A percentile compares a stretch with the other conserved stretches of the same genome.
Evolutionary conservation across 139 green algal genomes (phyloP).

Genomic region (Haematococcus sp.): DNA sequence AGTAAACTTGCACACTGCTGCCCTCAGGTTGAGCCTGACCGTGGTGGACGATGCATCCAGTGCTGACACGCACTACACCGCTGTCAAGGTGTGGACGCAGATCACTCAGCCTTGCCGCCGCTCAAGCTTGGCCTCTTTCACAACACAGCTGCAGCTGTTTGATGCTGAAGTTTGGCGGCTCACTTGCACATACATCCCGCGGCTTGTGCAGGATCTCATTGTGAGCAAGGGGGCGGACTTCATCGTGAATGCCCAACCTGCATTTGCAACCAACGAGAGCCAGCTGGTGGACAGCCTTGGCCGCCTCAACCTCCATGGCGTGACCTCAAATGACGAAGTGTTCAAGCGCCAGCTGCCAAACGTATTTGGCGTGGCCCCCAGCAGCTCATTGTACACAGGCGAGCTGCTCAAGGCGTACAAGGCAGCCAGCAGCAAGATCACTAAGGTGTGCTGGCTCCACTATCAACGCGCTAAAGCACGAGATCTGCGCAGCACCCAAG

Average conservation of each 20-base stretch:
- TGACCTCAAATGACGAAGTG: constrained; percentile 3
- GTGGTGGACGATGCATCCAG: neutral
- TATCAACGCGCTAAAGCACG: too few species aligned
- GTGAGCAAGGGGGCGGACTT: neutral
- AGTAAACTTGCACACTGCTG: too few species aligned
- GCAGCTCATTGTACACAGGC: neutral
- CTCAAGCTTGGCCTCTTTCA: too few species aligned
- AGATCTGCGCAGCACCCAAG: too few species aligned
- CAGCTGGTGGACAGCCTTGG: neutral
- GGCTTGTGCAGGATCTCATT: neutral
- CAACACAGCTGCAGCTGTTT: too few species aligned
- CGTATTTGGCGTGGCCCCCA: neutral
- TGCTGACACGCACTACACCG: neutral
- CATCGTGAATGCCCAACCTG: constrained; percentile 7
- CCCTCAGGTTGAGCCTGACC: constrained; percentile 1
- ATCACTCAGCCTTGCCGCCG: too few species aligned
- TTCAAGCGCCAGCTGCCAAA: neutral
- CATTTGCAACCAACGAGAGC: constrained; percentile 1
- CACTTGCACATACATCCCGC: too few species aligned
- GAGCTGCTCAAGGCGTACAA: constrained; percentile 3
- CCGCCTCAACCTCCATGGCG: constrained; percentile 8
- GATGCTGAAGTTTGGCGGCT: too few species aligned
- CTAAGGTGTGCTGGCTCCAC: neutral
- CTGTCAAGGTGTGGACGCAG: neutral
- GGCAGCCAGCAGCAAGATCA: neutral